These are phyloP conservation scores for Rugonectria rugulosa DNA, from an alignment of 2,329 filamentous ascomycete species.

Conservation along the genomic window DNA sequence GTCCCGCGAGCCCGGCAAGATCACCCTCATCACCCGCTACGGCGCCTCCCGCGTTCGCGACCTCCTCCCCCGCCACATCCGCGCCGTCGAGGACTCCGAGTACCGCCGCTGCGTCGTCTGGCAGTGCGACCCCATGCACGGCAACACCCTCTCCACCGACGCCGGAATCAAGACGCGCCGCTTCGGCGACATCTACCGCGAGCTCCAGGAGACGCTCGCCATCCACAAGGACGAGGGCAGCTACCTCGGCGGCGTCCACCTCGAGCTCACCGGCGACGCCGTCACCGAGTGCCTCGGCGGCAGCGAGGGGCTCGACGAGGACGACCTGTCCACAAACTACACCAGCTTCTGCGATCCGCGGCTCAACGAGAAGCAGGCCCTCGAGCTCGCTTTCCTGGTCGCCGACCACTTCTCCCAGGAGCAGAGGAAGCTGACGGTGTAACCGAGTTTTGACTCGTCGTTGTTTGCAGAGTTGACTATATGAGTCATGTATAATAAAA, in stretches of 20 bases:
- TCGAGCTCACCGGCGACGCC: conserved; percentile 93
- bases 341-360: conserved; percentile 95
- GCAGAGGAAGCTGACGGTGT: conserved; percentile 23
- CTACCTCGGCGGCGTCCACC: conserved; percentile 91
- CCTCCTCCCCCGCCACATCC: conserved; percentile 85
- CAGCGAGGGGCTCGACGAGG: conserved; percentile 84
- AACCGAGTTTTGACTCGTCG: neutral
- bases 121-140: conserved; percentile 99
- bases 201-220: conserved; percentile 81
- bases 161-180: conserved; percentile 89
- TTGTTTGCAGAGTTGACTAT: neutral
- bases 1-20: conserved; percentile 81
- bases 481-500: neutral
- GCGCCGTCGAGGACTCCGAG: conserved; percentile 83
- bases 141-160: conserved; percentile 74
- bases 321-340: conserved; percentile 89
- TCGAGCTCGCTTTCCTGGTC: conserved; percentile 93
- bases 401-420: conserved; percentile 75
- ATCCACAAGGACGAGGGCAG: conserved; percentile 86
- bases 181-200: conserved; percentile 88
- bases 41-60: conserved; percentile 78
- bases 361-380: conserved; percentile 95
- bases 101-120: conserved; percentile 76
- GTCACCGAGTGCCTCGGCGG: conserved; percentile 97
- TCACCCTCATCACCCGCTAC: conserved; percentile 96